Conservation (phyloP, 169 alveolate species). For the Eimeria maxima region DNA sequence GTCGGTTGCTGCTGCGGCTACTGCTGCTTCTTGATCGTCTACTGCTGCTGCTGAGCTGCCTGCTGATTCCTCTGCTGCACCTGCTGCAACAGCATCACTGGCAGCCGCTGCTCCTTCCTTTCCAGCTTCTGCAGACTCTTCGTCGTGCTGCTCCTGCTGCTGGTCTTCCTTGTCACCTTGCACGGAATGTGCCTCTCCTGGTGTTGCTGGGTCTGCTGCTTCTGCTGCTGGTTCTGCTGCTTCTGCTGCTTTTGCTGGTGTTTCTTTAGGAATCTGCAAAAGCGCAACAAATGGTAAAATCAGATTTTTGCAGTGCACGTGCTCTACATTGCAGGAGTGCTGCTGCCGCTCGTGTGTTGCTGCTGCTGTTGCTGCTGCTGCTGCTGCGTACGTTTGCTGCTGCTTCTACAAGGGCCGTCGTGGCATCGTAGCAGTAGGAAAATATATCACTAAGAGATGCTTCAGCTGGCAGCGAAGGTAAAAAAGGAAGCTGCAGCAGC, state of each 20-base stretch:
- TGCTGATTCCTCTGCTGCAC: too few species aligned
- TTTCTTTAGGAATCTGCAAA: not conserved
- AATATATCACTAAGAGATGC: not conserved
- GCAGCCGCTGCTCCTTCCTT: not conserved
- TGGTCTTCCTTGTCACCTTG: not conserved
- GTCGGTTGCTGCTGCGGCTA: not conserved
- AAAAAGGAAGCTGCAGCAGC: not conserved
- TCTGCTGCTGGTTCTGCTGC: constrained; percentile 19
- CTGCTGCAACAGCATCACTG: not conserved
- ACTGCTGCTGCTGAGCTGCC: too few species aligned
- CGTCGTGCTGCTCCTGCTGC: not conserved
- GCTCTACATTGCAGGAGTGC: too few species aligned
- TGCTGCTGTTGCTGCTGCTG: constrained; percentile 2
- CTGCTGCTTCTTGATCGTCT: too few species aligned
- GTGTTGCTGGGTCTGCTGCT: not conserved
- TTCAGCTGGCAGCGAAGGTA: not conserved
- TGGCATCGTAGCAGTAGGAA: not conserved
- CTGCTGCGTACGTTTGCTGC: not conserved
- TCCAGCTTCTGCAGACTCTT: not conserved
- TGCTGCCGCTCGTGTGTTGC: too few species aligned
- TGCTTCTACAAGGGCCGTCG: not conserved
- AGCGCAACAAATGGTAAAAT: too few species aligned
- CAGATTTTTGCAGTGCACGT: too few species aligned
- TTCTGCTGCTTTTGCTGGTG: not conserved
- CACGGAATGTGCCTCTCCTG: not conserved